Evolutionary conservation across 768 basidiomycete species (phyloP).

Genomic region (Coprinellus aureogranulatus): DNA sequence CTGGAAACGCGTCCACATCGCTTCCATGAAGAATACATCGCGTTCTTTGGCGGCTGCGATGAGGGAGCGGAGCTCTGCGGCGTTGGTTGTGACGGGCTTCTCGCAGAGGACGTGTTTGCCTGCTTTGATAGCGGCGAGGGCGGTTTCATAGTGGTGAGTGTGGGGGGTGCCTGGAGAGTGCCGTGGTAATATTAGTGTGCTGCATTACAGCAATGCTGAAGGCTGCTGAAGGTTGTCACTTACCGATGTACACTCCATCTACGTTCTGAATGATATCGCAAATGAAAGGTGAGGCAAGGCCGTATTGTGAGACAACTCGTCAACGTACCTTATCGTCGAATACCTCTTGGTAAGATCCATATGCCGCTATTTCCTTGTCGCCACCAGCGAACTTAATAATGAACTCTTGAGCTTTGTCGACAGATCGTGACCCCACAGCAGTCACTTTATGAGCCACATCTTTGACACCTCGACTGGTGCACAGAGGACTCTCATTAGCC

Average conservation of each 20-base stretch:
- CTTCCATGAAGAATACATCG: constrained; percentile 89
- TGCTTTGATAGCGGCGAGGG: constrained; percentile 70
- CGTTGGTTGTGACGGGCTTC: constrained; percentile 81
- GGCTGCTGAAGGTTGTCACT: constrained; percentile 20
- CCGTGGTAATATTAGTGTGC: neutral
- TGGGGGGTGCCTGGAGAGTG: constrained; percentile 74
- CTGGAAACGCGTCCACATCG: constrained; percentile 84
- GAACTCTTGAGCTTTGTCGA: constrained; percentile 69
- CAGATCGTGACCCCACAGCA: constrained; percentile 76
- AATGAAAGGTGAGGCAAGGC: too few species aligned
- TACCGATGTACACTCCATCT: constrained; percentile 61
- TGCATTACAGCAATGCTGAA: too few species aligned
- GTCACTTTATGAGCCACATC: constrained; percentile 67
- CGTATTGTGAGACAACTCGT: too few species aligned
- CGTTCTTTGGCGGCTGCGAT: constrained; percentile 72
- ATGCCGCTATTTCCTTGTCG: constrained; percentile 58
- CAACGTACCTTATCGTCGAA: constrained; percentile 66
- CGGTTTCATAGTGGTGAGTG: constrained; percentile 76
- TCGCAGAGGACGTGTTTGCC: constrained; percentile 88
- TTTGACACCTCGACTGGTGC: constrained; percentile 54
- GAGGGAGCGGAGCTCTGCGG: constrained; percentile 71
- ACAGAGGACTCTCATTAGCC: neutral
- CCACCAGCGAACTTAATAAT: constrained; percentile 51
- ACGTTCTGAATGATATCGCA: constrained; percentile 54
- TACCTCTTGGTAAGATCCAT: constrained; percentile 72